A percentile compares a stretch with the other conserved stretches of the same genome.
phyloP scores from a whole-genome alignment of 2,329 filamentous ascomycete species.

The Botrytis elliptica region DNA sequence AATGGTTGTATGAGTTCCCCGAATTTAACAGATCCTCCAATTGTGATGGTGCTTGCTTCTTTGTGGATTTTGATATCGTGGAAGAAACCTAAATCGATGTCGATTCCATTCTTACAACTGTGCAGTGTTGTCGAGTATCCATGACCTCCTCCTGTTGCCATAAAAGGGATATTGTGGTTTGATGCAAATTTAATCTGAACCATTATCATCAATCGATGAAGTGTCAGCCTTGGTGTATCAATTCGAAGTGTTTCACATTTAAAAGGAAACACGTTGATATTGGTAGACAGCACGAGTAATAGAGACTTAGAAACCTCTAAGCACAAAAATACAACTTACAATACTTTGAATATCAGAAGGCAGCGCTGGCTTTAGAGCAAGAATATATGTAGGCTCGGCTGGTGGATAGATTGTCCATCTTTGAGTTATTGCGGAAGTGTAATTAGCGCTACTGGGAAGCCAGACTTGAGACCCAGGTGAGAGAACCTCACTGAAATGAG shows the following conservation, averaged over 20 bases:
- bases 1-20: slow-evolving; percentile 5
- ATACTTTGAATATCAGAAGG: neutral
- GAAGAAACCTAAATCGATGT: slow-evolving; percentile 39
- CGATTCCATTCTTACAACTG: slow-evolving; percentile 34
- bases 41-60: slow-evolving; percentile 26
- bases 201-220: neutral
- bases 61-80: slow-evolving; percentile 33
- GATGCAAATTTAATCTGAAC: neutral
- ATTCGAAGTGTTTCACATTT: neutral
- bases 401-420: neutral
- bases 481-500: neutral
- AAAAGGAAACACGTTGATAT: neutral
- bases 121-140: slow-evolving; percentile 37
- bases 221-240: too few species aligned
- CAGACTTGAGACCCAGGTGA: neutral
- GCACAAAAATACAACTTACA: neutral
- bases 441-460: neutral
- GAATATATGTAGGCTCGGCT: neutral
- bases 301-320: neutral
- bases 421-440: neutral
- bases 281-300: neutral
- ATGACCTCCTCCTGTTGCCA: slow-evolving; percentile 41
- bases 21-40: slow-evolving; percentile 15
- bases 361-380: neutral
- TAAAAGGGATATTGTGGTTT: slow-evolving; percentile 37